These are phyloP conservation scores for Venturia pyrina DNA, from an alignment of 2,329 filamentous ascomycete genomes.

Conservation along the genomic window DNA sequence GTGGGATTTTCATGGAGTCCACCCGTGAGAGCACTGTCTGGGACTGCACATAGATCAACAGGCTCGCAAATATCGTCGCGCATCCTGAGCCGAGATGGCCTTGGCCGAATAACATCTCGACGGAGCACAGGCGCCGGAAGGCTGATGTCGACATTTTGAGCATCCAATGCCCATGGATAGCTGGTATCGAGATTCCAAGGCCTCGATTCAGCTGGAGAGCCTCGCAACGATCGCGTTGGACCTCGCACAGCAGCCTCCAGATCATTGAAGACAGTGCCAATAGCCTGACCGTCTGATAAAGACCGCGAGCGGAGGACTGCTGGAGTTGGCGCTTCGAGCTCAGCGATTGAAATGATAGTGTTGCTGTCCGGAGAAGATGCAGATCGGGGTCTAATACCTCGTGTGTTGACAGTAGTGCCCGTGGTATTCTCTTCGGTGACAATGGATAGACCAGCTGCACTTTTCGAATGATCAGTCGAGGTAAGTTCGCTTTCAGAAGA, in stretches of 20 bases:
- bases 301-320: conserved; percentile 6
- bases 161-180: conserved; percentile 16
- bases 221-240: conserved; percentile 15
- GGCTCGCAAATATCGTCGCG: not conserved
- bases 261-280: not conserved
- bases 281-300: conserved; percentile 4
- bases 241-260: conserved; percentile 13
- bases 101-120: conserved; percentile 9
- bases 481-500: not conserved
- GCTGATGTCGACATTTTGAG: conserved; percentile 14
- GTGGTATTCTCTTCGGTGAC: not conserved
- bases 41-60: not conserved
- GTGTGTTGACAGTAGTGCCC: not conserved
- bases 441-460: not conserved
- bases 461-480: not conserved
- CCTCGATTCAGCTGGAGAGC: conserved; percentile 10
- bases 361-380: conserved; percentile 4
- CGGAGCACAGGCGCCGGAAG: conserved; percentile 14
- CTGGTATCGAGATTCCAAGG: conserved; percentile 16
- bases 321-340: conserved; percentile 13
- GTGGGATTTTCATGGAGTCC: not conserved
- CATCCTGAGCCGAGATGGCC: conserved; percentile 12
- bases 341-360: conserved; percentile 9
- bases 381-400: not conserved
- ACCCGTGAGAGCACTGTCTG: not conserved